A percentile compares a stretch with the other conserved stretches of the same genome.
These are phyloP conservation scores for Xylariaceae sp. DNA, from an alignment of 2,329 filamentous ascomycete species.

Conservation along the genomic window DNA sequence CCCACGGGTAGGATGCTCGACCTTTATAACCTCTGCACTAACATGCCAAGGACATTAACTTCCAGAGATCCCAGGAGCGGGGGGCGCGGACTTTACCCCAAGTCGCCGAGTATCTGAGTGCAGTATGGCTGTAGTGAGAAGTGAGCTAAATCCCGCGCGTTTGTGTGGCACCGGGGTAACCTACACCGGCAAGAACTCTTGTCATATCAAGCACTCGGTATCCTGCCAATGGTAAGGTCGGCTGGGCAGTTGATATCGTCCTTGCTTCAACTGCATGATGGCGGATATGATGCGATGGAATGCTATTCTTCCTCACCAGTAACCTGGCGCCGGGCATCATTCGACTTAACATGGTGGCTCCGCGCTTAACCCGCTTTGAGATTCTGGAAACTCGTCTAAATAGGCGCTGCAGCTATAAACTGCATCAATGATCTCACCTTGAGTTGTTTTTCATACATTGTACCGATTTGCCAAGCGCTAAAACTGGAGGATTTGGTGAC, in stretches of 20 bases:
- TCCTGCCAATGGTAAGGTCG: constrained; percentile 73
- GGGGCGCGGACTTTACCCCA: constrained; percentile 72
- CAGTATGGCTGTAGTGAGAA: constrained; percentile 79
- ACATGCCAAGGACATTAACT: constrained; percentile 48
- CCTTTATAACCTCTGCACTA: constrained; percentile 92
- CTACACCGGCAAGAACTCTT: constrained; percentile 88
- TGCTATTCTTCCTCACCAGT: constrained; percentile 2
- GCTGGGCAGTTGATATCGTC: constrained; percentile 32
- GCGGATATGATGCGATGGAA: constrained; percentile 22
- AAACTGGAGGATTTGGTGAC: no score
- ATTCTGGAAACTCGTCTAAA: no score
- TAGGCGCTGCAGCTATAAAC: no score
- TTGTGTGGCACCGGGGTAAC: constrained; percentile 43
- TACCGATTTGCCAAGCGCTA: no score
- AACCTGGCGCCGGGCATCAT: constrained; percentile 13
- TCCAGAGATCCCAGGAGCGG: constrained; percentile 11
- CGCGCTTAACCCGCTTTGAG: no score
- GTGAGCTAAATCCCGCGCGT: constrained; percentile 23
- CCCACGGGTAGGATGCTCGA: constrained; percentile 89
- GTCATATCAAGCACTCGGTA: constrained; percentile 96
- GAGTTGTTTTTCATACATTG: no score
- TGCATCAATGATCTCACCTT: no score
- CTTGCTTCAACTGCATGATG: constrained; percentile 37
- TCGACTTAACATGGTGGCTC: constrained; percentile 30
- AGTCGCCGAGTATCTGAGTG: constrained; percentile 93